Evolutionary conservation across 768 basidiomycete species (phyloP).

Genomic region (Coprinellus micaceus): DNA sequence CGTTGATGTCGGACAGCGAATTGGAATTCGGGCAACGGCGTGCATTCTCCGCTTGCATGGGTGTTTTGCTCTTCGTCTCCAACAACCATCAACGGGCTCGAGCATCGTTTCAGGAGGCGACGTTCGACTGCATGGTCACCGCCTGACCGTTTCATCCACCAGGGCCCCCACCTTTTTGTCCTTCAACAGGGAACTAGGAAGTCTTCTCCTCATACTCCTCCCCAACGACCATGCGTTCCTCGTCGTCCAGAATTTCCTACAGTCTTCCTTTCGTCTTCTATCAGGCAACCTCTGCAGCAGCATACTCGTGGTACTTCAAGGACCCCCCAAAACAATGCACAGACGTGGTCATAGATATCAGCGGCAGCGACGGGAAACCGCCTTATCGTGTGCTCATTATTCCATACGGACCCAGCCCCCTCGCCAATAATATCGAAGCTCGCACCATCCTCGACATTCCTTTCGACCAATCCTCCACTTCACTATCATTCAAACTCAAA

Average conservation of each 20-base stretch:
- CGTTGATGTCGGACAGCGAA: neutral
- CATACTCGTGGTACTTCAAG: slow-evolving; percentile 46
- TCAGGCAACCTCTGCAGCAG: slow-evolving; percentile 17
- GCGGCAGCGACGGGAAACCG: slow-evolving; percentile 53
- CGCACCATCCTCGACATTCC: slow-evolving; percentile 54
- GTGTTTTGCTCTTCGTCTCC: neutral
- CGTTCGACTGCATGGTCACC: neutral
- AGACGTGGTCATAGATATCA: slow-evolving; percentile 55
- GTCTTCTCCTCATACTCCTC: neutral
- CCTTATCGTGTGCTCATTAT: slow-evolving; percentile 68
- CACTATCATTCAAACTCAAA: slow-evolving; percentile 52
- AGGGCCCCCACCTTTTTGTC: too few relatives aligned
- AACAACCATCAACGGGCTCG: neutral
- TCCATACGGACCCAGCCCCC: slow-evolving; percentile 61
- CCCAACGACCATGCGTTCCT: neutral
- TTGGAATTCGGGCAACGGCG: neutral
- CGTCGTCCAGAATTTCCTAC: neutral
- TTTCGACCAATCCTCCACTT: slow-evolving; percentile 41
- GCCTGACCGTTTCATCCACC: neutral
- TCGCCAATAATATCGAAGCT: slow-evolving; percentile 60
- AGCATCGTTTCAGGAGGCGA: neutral
- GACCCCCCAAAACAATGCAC: slow-evolving; percentile 60
- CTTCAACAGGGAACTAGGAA: too few relatives aligned
- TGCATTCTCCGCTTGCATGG: neutral
- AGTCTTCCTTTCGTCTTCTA: slow-evolving; percentile 1